These are phyloP conservation scores for Aspergillus fischeri DNA, from an alignment of 2,329 filamentous ascomycete genomes.

Conservation along the genomic window DNA sequence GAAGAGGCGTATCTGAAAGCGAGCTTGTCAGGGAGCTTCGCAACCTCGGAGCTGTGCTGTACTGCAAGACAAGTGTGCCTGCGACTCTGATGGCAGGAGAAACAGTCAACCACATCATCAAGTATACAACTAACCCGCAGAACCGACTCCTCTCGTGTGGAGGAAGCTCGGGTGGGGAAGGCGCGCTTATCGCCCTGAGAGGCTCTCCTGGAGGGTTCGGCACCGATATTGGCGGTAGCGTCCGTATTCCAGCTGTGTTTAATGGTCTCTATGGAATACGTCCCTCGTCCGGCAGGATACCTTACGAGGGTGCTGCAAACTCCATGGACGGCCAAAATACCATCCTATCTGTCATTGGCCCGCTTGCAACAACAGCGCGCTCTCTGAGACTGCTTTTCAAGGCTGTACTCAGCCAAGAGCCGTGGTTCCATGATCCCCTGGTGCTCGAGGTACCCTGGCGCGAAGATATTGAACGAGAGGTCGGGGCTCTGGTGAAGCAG, in stretches of 20 bases:
- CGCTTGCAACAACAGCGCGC: slow-evolving; percentile 54
- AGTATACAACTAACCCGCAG: slow-evolving; percentile 54
- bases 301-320: slow-evolving; percentile 58
- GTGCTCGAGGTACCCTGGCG: slow-evolving; percentile 65
- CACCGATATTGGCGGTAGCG: slow-evolving; percentile 55
- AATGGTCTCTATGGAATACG: slow-evolving; percentile 56
- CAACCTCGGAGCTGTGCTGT: slow-evolving; percentile 51
- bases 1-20: slow-evolving; percentile 51
- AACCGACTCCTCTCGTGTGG: slow-evolving; percentile 53
- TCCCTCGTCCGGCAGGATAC: slow-evolving; percentile 51
- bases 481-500: slow-evolving; percentile 37
- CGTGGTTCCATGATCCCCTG: slow-evolving; percentile 64
- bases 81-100: slow-evolving; percentile 56
- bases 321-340: slow-evolving; percentile 62
- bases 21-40: slow-evolving; percentile 56
- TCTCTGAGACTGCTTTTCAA: slow-evolving; percentile 55
- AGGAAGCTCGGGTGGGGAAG: slow-evolving; percentile 58
- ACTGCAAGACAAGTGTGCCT: slow-evolving; percentile 54
- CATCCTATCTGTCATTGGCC: slow-evolving; percentile 60
- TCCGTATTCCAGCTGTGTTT: slow-evolving; percentile 58
- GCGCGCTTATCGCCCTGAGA: slow-evolving; percentile 51
- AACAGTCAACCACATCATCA: slow-evolving; percentile 60
- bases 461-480: slow-evolving; percentile 37
- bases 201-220: slow-evolving; percentile 56
- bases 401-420: slow-evolving; percentile 53